These are phyloP conservation scores for Penicillium canescens DNA, from an alignment of 495 filamentous ascomycete species.

Conservation along the genomic window DNA sequence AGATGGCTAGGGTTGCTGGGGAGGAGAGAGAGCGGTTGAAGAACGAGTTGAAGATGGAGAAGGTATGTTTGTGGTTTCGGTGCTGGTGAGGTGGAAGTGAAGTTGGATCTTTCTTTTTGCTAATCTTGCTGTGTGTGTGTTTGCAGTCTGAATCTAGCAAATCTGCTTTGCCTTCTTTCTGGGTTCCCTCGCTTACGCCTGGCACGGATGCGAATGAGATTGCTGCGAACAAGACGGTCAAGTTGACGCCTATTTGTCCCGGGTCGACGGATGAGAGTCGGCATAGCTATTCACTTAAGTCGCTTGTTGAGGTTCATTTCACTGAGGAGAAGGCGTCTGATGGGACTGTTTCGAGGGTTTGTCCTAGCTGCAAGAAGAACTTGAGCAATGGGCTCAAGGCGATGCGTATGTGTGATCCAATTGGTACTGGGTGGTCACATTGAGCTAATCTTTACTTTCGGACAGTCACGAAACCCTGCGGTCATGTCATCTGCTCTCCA, in stretches of 20 bases:
- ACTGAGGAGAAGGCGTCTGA: slow-evolving; percentile 64
- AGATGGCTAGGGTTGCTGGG: slow-evolving; percentile 67
- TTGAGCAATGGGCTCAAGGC: slow-evolving; percentile 83
- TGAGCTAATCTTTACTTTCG: not conserved
- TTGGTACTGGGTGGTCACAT: not conserved
- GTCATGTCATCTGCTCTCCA: slow-evolving; percentile 87
- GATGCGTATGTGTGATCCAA: slow-evolving; percentile 50
- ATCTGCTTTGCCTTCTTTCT: slow-evolving; percentile 85
- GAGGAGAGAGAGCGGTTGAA: slow-evolving; percentile 71
- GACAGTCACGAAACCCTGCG: slow-evolving; percentile 82
- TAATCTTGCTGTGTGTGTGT: slow-evolving; percentile 3
- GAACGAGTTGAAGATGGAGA: slow-evolving; percentile 70
- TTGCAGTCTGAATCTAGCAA: slow-evolving; percentile 53
- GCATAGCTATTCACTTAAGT: slow-evolving; percentile 81
- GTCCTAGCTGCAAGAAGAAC: slow-evolving; percentile 85
- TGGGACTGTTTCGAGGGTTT: slow-evolving; percentile 60
- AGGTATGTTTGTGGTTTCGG: slow-evolving; percentile 45
- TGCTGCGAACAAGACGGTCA: slow-evolving; percentile 58
- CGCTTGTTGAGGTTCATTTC: slow-evolving; percentile 77
- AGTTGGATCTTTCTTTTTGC: not conserved
- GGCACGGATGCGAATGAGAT: slow-evolving; percentile 48
- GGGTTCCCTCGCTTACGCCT: slow-evolving; percentile 89
- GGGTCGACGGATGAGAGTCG: slow-evolving; percentile 66
- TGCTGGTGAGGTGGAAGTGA: not conserved
- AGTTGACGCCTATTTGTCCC: slow-evolving; percentile 77